These are phyloP conservation scores for Elsinoe necatrix DNA, from an alignment of 2,329 filamentous ascomycete species.

Conservation along the genomic window DNA sequence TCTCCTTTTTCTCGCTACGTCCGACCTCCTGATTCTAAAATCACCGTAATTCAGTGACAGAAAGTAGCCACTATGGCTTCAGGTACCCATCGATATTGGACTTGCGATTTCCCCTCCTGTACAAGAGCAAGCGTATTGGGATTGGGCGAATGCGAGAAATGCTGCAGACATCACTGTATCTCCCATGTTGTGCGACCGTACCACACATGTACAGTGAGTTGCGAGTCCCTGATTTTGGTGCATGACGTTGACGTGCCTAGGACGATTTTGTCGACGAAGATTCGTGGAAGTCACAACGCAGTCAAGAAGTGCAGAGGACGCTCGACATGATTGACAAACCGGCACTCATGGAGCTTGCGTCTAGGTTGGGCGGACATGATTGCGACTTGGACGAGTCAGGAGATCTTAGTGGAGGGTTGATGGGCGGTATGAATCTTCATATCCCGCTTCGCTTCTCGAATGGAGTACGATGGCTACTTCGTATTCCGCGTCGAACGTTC, in stretches of 20 bases:
- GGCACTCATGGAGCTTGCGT: neutral
- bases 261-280: neutral
- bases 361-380: neutral
- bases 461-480: neutral
- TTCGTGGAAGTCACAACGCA: neutral
- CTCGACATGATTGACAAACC: neutral
- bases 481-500: neutral
- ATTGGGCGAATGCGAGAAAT: neutral
- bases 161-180: neutral
- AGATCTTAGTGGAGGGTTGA: neutral
- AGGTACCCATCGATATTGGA: neutral
- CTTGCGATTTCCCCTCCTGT: neutral
- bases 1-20: no score
- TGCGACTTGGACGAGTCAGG: neutral
- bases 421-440: neutral
- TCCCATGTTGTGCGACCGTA: neutral
- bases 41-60: no score
- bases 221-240: neutral
- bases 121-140: neutral
- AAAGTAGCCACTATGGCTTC: no score
- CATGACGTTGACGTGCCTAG: neutral
- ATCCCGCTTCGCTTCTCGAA: neutral
- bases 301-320: neutral
- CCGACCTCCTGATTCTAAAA: no score
- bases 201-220: neutral